Conservation (phyloP, 208 protist species). For the Naegleria lovaniensis region DNA sequence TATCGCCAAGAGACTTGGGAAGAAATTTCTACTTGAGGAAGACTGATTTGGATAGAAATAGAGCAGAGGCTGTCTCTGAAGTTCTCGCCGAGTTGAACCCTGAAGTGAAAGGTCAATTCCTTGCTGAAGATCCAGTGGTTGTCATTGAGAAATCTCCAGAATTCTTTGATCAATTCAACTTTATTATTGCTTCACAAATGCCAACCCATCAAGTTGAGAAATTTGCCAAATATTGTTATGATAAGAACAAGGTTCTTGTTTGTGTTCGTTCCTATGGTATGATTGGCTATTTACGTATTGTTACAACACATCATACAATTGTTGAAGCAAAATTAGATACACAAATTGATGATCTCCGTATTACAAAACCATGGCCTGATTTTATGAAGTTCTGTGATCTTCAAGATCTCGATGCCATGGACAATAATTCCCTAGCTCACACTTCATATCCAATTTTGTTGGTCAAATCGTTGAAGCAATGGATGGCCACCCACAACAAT, state of each 20-base stretch:
- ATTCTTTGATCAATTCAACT: conserved; percentile 24
- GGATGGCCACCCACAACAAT: not conserved
- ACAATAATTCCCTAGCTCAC: not conserved
- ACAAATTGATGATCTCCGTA: conserved; percentile 9
- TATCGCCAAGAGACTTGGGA: not conserved
- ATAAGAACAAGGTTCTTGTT: not conserved
- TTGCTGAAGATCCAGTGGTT: not conserved
- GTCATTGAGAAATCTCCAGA: not conserved
- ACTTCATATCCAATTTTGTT: conserved; percentile 7
- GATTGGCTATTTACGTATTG: conserved; percentile 13
- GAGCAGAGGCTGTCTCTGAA: not conserved
- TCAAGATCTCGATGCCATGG: not conserved
- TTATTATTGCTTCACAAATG: conserved; percentile 3
- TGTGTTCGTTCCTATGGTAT: conserved; percentile 20
- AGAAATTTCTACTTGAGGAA: conserved; percentile 8
- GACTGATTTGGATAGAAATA: not conserved
- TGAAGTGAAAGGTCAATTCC: not conserved
- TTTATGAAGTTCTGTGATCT: not conserved
- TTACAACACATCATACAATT: not conserved
- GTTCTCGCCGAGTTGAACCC: conserved; percentile 9
- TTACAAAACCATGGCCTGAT: not conserved
- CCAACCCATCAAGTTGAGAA: not conserved
- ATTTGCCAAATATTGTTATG: not conserved
- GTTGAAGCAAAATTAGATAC: conserved; percentile 19
- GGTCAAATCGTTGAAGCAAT: not conserved